Evolutionary conservation across 371 early-diverging fungal genomes (phyloP).

Genomic region (Choanephora cucurbitarum): DNA sequence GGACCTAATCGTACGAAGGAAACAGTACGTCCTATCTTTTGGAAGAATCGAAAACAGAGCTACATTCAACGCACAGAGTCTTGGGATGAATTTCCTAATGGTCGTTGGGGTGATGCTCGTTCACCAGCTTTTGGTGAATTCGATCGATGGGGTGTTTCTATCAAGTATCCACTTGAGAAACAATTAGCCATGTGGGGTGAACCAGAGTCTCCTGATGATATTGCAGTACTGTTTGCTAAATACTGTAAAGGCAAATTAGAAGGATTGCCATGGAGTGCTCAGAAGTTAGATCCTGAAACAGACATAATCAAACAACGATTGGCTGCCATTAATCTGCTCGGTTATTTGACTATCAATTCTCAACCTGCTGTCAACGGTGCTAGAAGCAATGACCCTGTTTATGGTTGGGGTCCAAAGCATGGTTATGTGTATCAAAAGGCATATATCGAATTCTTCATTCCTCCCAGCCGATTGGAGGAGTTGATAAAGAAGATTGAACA

Average conservation of each 20-base stretch:
- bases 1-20: constrained; percentile 87
- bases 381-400: constrained; percentile 73
- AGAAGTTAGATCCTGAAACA: constrained; percentile 83
- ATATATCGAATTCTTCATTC: constrained; percentile 94
- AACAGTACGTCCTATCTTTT: constrained; percentile 96
- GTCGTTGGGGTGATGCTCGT: constrained; percentile 96
- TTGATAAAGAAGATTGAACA: constrained; percentile 69
- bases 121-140: constrained; percentile 94
- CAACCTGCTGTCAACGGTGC: constrained; percentile 96
- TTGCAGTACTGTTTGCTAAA: constrained; percentile 74
- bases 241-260: constrained; percentile 81
- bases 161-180: constrained; percentile 69
- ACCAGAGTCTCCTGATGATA: constrained; percentile 69
- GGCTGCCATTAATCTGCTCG: constrained; percentile 72
- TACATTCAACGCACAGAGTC: constrained; percentile 92
- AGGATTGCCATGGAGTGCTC: constrained; percentile 93
- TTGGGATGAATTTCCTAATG: constrained; percentile 99
- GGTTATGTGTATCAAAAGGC: constrained; percentile 98
- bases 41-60: constrained; percentile 92
- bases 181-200: constrained; percentile 78
- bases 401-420: constrained; percentile 97
- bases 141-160: constrained; percentile 84
- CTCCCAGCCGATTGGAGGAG: constrained; percentile 67
- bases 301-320: constrained; percentile 72
- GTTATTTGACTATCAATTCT: constrained; percentile 94